Percentiles rank a stretch among this genome's conserved stretches.
Evolutionary conservation across 2,329 filamentous ascomycete genomes (phyloP).

Genomic region (Hymenoscyphus repandus): DNA sequence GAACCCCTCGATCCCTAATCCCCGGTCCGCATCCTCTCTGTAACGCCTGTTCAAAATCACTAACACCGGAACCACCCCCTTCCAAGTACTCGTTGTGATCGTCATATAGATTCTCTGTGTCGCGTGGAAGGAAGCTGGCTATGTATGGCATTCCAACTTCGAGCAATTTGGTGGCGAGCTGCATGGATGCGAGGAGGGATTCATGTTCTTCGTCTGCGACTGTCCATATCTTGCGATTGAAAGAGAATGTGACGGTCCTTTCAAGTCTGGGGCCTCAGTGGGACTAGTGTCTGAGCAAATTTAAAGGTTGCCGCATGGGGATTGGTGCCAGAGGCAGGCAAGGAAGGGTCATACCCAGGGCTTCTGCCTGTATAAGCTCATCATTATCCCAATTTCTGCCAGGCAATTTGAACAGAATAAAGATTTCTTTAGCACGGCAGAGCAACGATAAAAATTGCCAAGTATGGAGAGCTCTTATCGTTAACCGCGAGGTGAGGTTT

Average conservation of each 20-base stretch:
- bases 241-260: conserved; percentile 12
- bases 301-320: neutral
- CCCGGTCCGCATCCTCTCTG: too few species aligned
- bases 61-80: neutral
- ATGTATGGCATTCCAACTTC: conserved; percentile 21
- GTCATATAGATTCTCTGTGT: neutral
- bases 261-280: conserved; percentile 7
- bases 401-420: neutral
- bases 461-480: neutral
- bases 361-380: conserved; percentile 4
- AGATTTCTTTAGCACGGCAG: neutral
- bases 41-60: too few species aligned
- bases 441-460: neutral
- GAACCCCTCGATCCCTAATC: too few species aligned
- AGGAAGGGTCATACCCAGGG: neutral
- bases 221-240: conserved; percentile 17
- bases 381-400: conserved; percentile 1
- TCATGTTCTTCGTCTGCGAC: conserved; percentile 17
- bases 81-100: neutral
- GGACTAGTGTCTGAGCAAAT: neutral
- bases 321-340: neutral
- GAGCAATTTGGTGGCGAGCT: conserved; percentile 22
- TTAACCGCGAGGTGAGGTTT: too few species aligned
- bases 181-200: conserved; percentile 22
- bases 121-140: conserved; percentile 20